Conservation (phyloP, 176 grass and related monocot genomes). For the Chrysopogon serrulatus region DNA sequence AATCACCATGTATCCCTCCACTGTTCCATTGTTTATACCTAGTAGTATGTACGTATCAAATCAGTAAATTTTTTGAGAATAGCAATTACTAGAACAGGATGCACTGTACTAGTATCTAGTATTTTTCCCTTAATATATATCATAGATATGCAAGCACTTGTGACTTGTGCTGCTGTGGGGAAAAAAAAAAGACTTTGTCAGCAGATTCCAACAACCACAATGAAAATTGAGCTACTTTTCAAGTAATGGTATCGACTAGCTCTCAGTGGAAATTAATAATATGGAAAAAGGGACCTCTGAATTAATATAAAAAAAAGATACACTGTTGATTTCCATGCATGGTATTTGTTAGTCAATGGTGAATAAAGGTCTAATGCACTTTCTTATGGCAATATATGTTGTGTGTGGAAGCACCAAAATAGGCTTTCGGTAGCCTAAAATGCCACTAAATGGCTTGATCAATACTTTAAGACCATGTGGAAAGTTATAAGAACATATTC, state of each 20-base stretch:
- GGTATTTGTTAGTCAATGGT: background rate
- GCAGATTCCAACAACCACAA: background rate
- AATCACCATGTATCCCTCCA: background rate
- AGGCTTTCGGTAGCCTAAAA: background rate
- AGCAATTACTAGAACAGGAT: background rate
- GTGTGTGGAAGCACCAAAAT: background rate
- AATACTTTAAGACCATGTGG: background rate
- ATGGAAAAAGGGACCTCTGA: background rate
- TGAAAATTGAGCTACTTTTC: background rate
- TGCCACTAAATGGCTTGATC: background rate
- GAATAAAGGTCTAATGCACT: background rate
- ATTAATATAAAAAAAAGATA: background rate
- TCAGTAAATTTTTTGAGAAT: background rate
- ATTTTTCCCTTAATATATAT: background rate
- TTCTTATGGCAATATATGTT: background rate
- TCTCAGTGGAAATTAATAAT: background rate
- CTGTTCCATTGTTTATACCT: background rate
- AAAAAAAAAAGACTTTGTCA: background rate
- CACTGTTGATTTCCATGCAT: background rate
- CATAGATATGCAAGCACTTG: background rate
- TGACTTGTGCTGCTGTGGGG: background rate
- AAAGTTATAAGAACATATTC: slow-evolving; percentile 24
- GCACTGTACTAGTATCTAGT: background rate
- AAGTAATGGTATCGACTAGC: background rate
- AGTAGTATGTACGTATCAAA: background rate